Conservation (phyloP, 169 alveolate genomes). For the Cytauxzoon felis region DNA sequence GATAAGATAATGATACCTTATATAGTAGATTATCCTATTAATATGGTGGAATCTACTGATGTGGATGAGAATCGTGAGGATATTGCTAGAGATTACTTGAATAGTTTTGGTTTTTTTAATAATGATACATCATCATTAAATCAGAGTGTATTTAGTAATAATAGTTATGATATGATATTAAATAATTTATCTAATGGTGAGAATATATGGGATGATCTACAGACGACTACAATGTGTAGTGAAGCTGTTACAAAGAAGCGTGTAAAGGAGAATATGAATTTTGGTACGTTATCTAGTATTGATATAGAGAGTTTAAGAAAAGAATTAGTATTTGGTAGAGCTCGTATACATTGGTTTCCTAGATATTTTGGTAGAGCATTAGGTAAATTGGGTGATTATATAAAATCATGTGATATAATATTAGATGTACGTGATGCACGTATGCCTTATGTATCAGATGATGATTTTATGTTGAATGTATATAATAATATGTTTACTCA, state of each 20-base stretch:
- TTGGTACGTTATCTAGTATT: constrained; percentile 24
- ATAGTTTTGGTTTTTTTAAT: constrained; percentile 47
- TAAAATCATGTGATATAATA: constrained; percentile 64
- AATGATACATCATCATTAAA: too few species aligned
- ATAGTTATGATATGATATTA: constrained; percentile 24
- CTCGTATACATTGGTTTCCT: constrained; percentile 69
- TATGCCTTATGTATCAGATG: constrained; percentile 69
- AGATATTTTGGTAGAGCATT: constrained; percentile 63
- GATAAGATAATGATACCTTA: constrained; percentile 49
- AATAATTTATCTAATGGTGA: constrained; percentile 12
- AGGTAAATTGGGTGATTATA: constrained; percentile 58
- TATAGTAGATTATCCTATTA: constrained; percentile 47
- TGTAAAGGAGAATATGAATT: neutral
- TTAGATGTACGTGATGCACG: constrained; percentile 73
- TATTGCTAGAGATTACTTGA: constrained; percentile 22
- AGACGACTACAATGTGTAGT: constrained; percentile 1
- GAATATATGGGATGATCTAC: constrained; percentile 37
- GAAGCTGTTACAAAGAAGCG: constrained; percentile 36
- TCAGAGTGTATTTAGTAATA: too few species aligned
- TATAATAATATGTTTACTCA: constrained; percentile 63
- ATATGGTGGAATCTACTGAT: constrained; percentile 18
- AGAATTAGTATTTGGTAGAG: constrained; percentile 37
- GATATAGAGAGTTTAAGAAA: constrained; percentile 29
- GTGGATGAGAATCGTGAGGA: constrained; percentile 20
- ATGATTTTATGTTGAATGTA: constrained; percentile 59